phyloP scores from a whole-genome alignment of 2,329 filamentous ascomycete species.

The Macroventuria anomochaeta region DNA sequence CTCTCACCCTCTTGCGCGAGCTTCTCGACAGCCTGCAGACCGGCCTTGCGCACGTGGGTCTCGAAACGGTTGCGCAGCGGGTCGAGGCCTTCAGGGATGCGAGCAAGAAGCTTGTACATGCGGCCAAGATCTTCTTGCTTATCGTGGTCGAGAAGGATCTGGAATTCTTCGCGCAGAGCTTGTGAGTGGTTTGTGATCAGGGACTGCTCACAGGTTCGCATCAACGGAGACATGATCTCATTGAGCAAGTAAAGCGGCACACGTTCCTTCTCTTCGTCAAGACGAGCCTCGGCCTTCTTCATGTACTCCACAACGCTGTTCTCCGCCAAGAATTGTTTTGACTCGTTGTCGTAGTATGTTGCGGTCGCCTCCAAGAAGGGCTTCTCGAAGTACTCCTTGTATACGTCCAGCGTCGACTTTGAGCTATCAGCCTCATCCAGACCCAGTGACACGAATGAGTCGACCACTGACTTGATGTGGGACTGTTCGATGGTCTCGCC shows the following conservation, averaged over 20 bases:
- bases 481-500: slow-evolving; percentile 97
- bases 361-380: slow-evolving; percentile 88
- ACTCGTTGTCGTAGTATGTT: slow-evolving; percentile 88
- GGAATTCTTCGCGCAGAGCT: slow-evolving; percentile 93
- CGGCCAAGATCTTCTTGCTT: slow-evolving; percentile 93
- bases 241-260: slow-evolving; percentile 90
- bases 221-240: slow-evolving; percentile 84
- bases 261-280: slow-evolving; percentile 92
- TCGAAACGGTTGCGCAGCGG: slow-evolving; percentile 88
- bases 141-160: slow-evolving; percentile 90
- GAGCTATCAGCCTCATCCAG: slow-evolving; percentile 91
- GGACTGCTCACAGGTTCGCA: slow-evolving; percentile 85
- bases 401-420: slow-evolving; percentile 94
- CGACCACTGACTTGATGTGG: slow-evolving; percentile 96
- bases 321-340: slow-evolving; percentile 90
- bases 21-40: slow-evolving; percentile 87
- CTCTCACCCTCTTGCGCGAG: slow-evolving; percentile 86
- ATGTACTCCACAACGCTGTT: slow-evolving; percentile 99
- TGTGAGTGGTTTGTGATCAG: slow-evolving; percentile 87
- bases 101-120: slow-evolving; percentile 91
- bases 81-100: slow-evolving; percentile 90
- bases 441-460: slow-evolving; percentile 92
- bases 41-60: slow-evolving; percentile 88
- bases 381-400: slow-evolving; percentile 88
- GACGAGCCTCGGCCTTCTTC: slow-evolving; percentile 93